Conservation (phyloP, 2,329 filamentous ascomycete species). For the Trichophyton rubrum region DNA sequence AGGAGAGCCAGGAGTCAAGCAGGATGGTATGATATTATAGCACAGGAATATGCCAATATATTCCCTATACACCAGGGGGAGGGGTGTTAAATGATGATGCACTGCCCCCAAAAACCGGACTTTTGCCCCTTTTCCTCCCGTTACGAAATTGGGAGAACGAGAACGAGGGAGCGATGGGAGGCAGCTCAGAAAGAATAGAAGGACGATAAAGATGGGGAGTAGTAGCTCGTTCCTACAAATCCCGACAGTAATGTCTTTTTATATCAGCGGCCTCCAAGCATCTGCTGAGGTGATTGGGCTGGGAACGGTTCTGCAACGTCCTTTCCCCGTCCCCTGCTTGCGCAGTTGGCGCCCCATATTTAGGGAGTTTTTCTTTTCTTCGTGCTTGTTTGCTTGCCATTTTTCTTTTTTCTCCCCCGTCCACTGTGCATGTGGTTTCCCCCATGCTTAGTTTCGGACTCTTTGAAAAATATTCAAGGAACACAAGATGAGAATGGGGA, state of each 20-base stretch:
- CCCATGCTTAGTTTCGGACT: not conserved
- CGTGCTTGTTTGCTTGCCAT: not conserved
- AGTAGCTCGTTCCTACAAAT: not conserved
- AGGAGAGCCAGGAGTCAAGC: not conserved
- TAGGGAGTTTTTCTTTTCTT: not conserved
- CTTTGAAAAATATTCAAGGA: not conserved
- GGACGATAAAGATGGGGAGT: not conserved
- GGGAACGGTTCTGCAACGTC: slow-evolving; percentile 1
- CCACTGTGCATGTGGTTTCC: not conserved
- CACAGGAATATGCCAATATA: not conserved
- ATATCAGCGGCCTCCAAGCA: not conserved
- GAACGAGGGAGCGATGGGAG: not conserved
- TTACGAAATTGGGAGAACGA: not conserved
- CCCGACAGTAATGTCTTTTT: not conserved
- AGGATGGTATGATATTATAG: not conserved
- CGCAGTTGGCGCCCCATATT: not conserved
- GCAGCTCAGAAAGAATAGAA: too few relatives aligned
- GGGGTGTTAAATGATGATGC: not conserved
- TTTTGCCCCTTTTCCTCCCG: not conserved
- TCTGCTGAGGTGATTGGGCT: not conserved
- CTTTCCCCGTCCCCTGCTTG: slow-evolving; percentile 2
- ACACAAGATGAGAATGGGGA: slow-evolving; percentile 1
- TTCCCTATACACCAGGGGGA: not conserved
- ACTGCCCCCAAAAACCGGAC: not conserved
- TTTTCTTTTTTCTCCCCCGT: not conserved